phyloP scores from a whole-genome alignment of 148 eudicot species.

The Spergularia marina region DNA sequence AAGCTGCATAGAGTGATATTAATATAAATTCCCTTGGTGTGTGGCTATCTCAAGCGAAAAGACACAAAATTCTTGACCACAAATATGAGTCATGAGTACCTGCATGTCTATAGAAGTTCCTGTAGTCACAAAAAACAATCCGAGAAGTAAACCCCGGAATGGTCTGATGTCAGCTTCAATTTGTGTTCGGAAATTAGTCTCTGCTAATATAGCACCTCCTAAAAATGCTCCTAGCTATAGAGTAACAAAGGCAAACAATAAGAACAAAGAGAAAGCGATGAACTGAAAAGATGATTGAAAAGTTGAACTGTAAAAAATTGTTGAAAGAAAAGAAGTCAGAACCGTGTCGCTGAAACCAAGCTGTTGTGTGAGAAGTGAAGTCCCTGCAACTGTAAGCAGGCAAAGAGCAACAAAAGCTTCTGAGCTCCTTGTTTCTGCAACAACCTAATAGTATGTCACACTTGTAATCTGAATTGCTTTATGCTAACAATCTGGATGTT shows the following conservation, averaged over 20 bases:
- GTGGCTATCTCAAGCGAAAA: background rate
- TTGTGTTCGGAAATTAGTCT: conserved; percentile 95
- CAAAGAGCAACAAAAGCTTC: conserved; percentile 99
- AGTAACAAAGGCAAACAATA: conserved; percentile 10
- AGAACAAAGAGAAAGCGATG: background rate
- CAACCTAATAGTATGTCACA: conserved; percentile 57
- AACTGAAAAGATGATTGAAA: background rate
- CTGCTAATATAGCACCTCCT: conserved; percentile 95
- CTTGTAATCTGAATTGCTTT: conserved; percentile 23
- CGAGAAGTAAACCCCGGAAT: conserved; percentile 94
- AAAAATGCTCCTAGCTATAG: conserved; percentile 96
- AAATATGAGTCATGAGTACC: conserved; percentile 38
- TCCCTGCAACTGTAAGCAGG: conserved; percentile 92
- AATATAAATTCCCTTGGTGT: background rate
- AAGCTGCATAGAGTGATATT: conserved; percentile 45
- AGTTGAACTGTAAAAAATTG: background rate
- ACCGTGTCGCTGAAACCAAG: conserved; percentile 99
- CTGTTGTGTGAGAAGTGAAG: conserved; percentile 90
- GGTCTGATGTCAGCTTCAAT: conserved; percentile 99
- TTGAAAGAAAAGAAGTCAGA: conserved; percentile 13
- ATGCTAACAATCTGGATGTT: conserved; percentile 3
- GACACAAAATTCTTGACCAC: background rate
- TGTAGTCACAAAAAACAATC: conserved; percentile 92
- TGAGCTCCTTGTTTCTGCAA: conserved; percentile 97
- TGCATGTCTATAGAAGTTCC: conserved; percentile 95